A percentile compares a stretch with the other conserved stretches of the same genome.
Conservation (phyloP, 441 rosid genomes). For the Mallotus repandus region DNA sequence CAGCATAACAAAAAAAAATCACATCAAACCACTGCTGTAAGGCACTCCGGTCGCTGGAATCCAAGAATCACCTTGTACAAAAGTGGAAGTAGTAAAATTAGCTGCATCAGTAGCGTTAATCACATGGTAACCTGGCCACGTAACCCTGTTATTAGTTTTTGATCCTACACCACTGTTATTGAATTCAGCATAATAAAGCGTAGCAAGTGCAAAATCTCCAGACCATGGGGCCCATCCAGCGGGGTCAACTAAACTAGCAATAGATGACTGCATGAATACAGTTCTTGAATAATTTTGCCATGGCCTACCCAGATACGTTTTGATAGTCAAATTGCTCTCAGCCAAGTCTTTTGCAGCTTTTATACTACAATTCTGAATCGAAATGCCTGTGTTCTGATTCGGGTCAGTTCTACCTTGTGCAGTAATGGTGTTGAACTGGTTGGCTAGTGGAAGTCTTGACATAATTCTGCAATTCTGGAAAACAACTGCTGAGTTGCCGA, state of each 20-base stretch:
- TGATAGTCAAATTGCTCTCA: conserved; percentile 28
- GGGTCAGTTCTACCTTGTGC: conserved; percentile 79
- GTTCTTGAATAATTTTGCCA: conserved; percentile 77
- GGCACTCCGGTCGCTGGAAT: conserved; percentile 71
- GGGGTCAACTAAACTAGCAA: conserved; percentile 51
- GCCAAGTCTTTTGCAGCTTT: conserved; percentile 51
- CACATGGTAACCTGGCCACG: conserved; percentile 57
- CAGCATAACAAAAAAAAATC: background rate
- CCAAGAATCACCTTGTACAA: conserved; percentile 58
- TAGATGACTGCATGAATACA: conserved; percentile 47
- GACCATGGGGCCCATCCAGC: conserved; percentile 71
- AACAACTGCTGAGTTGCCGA: conserved; percentile 75
- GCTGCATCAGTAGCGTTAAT: conserved; percentile 50
- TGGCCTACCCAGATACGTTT: conserved; percentile 70
- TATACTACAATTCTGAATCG: conserved; percentile 61
- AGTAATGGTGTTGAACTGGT: conserved; percentile 67
- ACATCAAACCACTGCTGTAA: conserved; percentile 32
- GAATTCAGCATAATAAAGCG: conserved; percentile 61
- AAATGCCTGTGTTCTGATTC: conserved; percentile 79
- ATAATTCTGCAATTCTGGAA: conserved; percentile 60
- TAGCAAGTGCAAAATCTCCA: conserved; percentile 45
- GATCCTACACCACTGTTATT: conserved; percentile 62
- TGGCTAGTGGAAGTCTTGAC: conserved; percentile 48
- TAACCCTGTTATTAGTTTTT: conserved; percentile 38
- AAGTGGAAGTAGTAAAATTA: conserved; percentile 52